Base-by-base conservation (phyloP, 495 filamentous ascomycete species). In the Immersiella caudata region DNA sequence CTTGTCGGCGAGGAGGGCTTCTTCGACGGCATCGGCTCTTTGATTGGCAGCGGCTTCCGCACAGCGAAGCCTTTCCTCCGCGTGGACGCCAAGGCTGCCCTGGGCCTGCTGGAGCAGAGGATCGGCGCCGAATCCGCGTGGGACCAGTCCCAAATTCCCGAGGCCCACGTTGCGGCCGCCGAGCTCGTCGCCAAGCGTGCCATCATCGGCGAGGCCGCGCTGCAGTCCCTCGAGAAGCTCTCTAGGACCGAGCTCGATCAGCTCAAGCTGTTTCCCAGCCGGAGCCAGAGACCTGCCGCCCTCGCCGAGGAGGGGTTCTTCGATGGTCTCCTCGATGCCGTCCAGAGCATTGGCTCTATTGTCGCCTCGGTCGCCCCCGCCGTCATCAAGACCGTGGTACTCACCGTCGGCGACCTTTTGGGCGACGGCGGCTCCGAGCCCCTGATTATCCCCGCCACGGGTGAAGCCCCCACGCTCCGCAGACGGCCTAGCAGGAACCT, bases 151-250 rank as follows among this genome's bases (percentile, higher is more conserved):
- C 1, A 63, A 12, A 40, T 33, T 50, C 18, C 36, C 20, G 55
- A 63, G 46, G 36, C 64, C 20, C 29, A 33, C 29, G 52, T 62
- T n/a, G 50, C 65, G 24, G 70, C 65, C 24, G 56, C 68, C 29
- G 60, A 69, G 65, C 56, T 73, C 14, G 18, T 71, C 8, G 63
- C 46, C 51, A 67, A 80, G 64, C 74, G 78, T 26, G 78, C 78
- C 8, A 60, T 80, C 35, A 54, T 80, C 21, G 78, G 70, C 46
- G 78, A 80, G 62, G 76, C 78, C 24, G 78, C 78, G 12, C 75
- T 80, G 11, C 68, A 71, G 68, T 76, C 78, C 1, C 63, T 78
- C 12, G 72, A 70, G 66, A 74, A 73, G 60, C 65, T 77, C 12
- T 60, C 66, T 26, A 67, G 63, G 26, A 18, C 68, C 24, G 71